Evolutionary conservation across 768 basidiomycete species (phyloP).

Genomic region (Mycena capillaripes): DNA sequence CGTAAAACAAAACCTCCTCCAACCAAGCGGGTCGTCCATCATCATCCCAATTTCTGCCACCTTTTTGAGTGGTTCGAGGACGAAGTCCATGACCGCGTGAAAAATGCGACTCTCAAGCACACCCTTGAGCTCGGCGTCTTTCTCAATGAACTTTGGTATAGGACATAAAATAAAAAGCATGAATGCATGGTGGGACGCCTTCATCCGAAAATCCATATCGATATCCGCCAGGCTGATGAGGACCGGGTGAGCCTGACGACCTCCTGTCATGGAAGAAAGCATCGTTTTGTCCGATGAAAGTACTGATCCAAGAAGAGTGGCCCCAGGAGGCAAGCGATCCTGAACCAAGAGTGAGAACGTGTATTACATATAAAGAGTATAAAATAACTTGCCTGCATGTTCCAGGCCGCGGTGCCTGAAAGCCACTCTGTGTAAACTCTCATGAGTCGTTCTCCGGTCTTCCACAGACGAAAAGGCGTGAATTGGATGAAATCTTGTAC

Average conservation of each 20-base stretch:
- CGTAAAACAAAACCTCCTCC: conserved; percentile 34
- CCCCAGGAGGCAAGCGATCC: conserved; percentile 33
- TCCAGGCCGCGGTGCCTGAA: conserved; percentile 39
- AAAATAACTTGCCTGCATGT: conserved; percentile 35
- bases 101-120: conserved; percentile 33
- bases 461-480: conserved; percentile 31
- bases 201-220: conserved; percentile 27
- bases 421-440: conserved; percentile 42
- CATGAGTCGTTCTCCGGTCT: conserved; percentile 19
- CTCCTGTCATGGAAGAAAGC: conserved; percentile 37
- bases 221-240: conserved; percentile 36
- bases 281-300: conserved; percentile 39
- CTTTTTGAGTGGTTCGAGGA: conserved; percentile 34
- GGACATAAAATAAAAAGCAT: conserved; percentile 39
- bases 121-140: conserved; percentile 11
- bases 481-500: neutral
- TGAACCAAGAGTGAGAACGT: neutral
- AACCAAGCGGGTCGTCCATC: conserved; percentile 37
- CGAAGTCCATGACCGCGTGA: conserved; percentile 37
- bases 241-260: conserved; percentile 28
- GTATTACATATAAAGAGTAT: neutral
- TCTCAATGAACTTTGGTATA: conserved; percentile 38
- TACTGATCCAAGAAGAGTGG: conserved; percentile 35
- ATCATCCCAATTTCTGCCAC: conserved; percentile 35
- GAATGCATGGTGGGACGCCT: conserved; percentile 36